A percentile compares a stretch with the other conserved stretches of the same genome.
phyloP scores from a whole-genome alignment of 345 rosid species.

The Iberis pinnata region DNA sequence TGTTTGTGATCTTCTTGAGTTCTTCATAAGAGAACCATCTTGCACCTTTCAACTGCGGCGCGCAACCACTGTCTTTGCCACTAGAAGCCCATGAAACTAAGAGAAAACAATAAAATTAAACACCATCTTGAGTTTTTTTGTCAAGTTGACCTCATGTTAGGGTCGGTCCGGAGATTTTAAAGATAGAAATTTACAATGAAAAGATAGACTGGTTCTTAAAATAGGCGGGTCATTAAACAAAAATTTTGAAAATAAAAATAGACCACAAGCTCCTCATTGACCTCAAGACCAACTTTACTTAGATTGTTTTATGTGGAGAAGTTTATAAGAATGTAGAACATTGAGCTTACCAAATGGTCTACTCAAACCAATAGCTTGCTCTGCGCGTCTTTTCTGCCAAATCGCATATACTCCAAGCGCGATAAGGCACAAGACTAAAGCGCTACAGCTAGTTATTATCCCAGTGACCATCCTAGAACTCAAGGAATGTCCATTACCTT shows the following conservation, averaged over 20 bases:
- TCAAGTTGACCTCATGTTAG: too few species aligned
- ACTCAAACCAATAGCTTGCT: conserved; percentile 78
- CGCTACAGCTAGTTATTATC: conserved; percentile 42
- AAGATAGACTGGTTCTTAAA: too few species aligned
- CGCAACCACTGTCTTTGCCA: conserved; percentile 77
- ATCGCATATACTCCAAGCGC: conserved; percentile 69
- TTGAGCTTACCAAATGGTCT: conserved; percentile 68
- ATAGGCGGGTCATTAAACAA: too few species aligned
- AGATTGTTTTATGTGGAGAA: too few species aligned
- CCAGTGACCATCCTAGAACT: conserved; percentile 41
- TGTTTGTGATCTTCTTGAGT: conserved; percentile 67
- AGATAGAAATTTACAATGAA: too few species aligned
- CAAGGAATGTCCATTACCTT: conserved; percentile 35
- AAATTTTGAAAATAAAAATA: too few species aligned
- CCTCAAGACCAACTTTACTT: too few species aligned
- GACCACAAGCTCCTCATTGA: too few species aligned
- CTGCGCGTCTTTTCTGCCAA: conserved; percentile 88
- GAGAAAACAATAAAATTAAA: conserved; percentile 9
- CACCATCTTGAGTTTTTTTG: too few species aligned
- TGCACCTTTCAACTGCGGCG: conserved; percentile 92
- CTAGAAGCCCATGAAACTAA: conserved; percentile 90
- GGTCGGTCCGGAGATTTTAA: too few species aligned
- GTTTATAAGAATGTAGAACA: too few species aligned
- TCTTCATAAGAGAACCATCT: conserved; percentile 92
- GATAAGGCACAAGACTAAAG: conserved; percentile 55